Evolutionary conservation across 805 yeast species (phyloP).

Genomic region (Debaryomyces hansenii): DNA sequence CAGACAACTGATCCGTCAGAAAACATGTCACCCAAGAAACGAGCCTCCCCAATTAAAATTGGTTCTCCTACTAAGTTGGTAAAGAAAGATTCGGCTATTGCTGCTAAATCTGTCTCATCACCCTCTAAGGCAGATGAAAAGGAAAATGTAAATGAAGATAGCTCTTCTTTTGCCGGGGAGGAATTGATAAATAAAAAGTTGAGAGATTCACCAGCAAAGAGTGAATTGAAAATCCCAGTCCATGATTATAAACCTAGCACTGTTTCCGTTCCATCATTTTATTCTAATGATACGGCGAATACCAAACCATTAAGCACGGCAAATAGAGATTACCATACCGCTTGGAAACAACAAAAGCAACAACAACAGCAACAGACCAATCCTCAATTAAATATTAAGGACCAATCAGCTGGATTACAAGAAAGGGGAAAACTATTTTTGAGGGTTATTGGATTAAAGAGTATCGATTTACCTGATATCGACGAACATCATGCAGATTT

Average conservation of each 20-base stretch:
- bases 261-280: constrained; percentile 32
- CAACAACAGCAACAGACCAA: not conserved
- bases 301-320: constrained; percentile 12
- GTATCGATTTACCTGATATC: constrained; percentile 49
- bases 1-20: not conserved
- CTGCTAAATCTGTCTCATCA: constrained; percentile 14
- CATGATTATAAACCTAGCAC: constrained; percentile 23
- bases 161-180: constrained; percentile 11
- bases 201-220: constrained; percentile 14
- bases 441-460: constrained; percentile 46
- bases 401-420: not conserved
- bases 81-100: constrained; percentile 22
- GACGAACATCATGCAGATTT: constrained; percentile 47
- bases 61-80: constrained; percentile 38
- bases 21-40: constrained; percentile 6
- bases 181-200: constrained; percentile 24
- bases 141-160: not conserved
- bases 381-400: not conserved
- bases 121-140: not conserved
- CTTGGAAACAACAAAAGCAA: constrained; percentile 1
- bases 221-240: not conserved
- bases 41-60: constrained; percentile 33
- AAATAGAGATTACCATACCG: constrained; percentile 1
- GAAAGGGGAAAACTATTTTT: constrained; percentile 60
- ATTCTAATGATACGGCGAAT: constrained; percentile 7